These are phyloP conservation scores for Juglanconis sp. DNA, from an alignment of 2,329 filamentous ascomycete genomes.

Conservation along the genomic window DNA sequence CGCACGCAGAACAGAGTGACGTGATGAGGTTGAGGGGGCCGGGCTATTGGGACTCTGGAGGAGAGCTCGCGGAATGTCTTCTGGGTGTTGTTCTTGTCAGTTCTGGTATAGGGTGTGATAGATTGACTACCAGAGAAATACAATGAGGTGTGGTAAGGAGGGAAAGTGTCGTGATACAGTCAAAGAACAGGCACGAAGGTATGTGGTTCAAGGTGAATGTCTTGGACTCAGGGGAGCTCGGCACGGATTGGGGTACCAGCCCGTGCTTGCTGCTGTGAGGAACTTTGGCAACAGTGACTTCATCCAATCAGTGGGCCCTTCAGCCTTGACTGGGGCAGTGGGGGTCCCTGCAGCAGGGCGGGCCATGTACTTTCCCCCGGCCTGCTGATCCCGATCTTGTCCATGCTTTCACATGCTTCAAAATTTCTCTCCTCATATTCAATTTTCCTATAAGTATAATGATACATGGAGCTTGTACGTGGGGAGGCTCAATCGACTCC, in stretches of 20 bases:
- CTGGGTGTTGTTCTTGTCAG: no score
- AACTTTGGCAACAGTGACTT: slow-evolving; percentile 7
- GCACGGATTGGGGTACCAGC: background rate
- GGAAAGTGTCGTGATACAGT: background rate
- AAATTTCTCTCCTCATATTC: no score
- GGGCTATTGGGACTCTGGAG: background rate
- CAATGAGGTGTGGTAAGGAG: background rate
- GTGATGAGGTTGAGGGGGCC: background rate
- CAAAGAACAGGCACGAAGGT: background rate
- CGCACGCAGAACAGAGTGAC: slow-evolving; percentile 3
- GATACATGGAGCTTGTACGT: no score
- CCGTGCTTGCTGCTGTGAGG: background rate
- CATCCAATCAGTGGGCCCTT: background rate
- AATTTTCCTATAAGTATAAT: no score
- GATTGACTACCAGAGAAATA: no score
- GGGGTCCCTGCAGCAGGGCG: background rate
- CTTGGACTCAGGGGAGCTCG: background rate
- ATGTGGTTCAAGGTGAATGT: background rate
- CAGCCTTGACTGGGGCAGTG: background rate
- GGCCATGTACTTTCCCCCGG: background rate
- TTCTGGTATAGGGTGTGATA: no score
- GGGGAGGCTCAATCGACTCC: no score
- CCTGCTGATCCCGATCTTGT: background rate
- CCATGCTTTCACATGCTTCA: background rate
- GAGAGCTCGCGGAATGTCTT: background rate